Evolutionary conservation across 805 yeast species (phyloP), one percentile per base, ranked within the genome.

Genomic region (Kluyveromyces wickerhamii): DNA sequence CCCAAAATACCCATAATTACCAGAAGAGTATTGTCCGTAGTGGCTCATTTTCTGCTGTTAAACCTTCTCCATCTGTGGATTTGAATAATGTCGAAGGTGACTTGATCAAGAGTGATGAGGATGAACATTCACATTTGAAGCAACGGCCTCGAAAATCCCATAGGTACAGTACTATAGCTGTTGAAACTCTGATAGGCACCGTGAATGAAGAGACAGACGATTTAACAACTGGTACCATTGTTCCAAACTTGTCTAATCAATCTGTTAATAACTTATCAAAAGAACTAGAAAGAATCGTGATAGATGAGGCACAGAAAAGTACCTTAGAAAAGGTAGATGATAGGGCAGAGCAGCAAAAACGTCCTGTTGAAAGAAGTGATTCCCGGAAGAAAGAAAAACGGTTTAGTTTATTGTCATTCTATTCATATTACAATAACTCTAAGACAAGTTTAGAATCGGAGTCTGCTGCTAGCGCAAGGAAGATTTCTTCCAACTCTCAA

Each of bases 361-460:
- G n/a, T n/a, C n/a, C n/a, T n/a, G n/a, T n/a, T n/a, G n/a, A n/a
- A n/a, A n/a, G n/a, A n/a, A n/a, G n/a, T n/a, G n/a, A n/a, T n/a
- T n/a, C n/a, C n/a, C n/a, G n/a, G n/a, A 33, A 28, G 3, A 42
- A 35, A 22, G 40, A 44, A 27, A 66, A 65, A 42, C 52, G 72
- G 41, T 66, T 65, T 42, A 65, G 70, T 43, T 52, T 66, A 32
- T 42, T 65, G 21, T 62, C 70, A 3, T 57, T 62, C 43, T 57
- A 60, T 36, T 44, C 53, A 4, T 32, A 49, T 13, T 44, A 47
- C 31, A 44, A 41, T 32, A 32, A 48, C n/a, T 44, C 53, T 21
- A 47, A 32, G 33, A 34, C 43, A 5, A 42, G 52, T 32, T 21
- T 42, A 2, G 38, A 27, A n/a, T 35, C 48, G 5, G 37, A 30